Base-by-base conservation (phyloP, 1,139 yeast genomes). In the Kurtzmaniella natalensis region DNA sequence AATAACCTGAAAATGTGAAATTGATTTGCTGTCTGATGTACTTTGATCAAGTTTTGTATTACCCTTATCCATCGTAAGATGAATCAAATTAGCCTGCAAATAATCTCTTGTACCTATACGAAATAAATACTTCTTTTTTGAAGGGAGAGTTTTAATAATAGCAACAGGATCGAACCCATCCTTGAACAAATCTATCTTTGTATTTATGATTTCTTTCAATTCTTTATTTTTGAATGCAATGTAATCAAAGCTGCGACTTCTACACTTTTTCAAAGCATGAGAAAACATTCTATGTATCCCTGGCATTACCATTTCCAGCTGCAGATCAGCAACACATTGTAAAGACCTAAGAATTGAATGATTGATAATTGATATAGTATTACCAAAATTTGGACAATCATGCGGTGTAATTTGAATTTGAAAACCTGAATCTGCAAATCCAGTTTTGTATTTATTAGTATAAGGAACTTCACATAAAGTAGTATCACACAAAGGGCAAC, bases 361-460 rank as follows among this genome's bases (percentile, higher is more conserved):
- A 21, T 41, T 44, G 8, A 50, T 31, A 1, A 21, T 18, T 11
- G 36, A 28, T 4, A 23, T 11, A 11, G 15, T 4, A 4, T 23
- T 7, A 11, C 26, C 16, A 13, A 11, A 11, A 7, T n/a, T n/a
- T n/a, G n/a, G n/a, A n/a, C n/a, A n/a, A n/a, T n/a, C n/a, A 8
- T 23, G 26, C 16, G 11, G 15, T 11, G 11, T 11, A 14, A 11
- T 13, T 7, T 25, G 26, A 11, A 31, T 15, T 3, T 7, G 18
- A 31, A 55, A 54, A 5, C 38, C 21, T 3, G 30, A 25, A 34
- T 57, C 61, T 5, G 51, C 48, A 42, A 57, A 57, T 8, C 61
- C 64, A 7, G 39, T 43, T 7, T 33, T 19, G 5, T 30, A 27
- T 13, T 36, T 39, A 29, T 39, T 45, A 6, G 49, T 38, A 30